Evolutionary conservation across 495 filamentous ascomycete genomes (phyloP).

Genomic region (Echria macrotheca): DNA sequence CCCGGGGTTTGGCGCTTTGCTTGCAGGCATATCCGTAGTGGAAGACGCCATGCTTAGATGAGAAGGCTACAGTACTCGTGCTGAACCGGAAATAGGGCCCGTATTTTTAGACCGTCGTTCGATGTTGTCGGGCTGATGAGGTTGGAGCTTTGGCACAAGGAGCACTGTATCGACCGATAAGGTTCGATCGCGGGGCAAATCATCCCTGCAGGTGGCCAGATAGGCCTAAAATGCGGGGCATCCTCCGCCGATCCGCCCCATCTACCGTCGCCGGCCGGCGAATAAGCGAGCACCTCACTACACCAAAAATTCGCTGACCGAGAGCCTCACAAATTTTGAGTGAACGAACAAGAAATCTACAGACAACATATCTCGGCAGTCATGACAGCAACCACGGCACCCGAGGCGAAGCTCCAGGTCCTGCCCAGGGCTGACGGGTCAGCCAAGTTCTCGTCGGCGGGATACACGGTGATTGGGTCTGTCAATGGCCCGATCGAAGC

Average conservation of each 20-base stretch:
- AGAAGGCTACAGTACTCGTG: too few relatives aligned
- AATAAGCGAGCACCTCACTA: constrained; percentile 1
- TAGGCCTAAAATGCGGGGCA: constrained; percentile 21
- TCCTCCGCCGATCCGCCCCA: constrained; percentile 17
- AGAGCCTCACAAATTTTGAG: constrained; percentile 3
- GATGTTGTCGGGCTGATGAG: not conserved
- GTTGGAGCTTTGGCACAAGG: too few relatives aligned
- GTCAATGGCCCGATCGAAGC: constrained; percentile 95
- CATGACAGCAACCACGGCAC: constrained; percentile 41
- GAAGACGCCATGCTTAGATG: constrained; percentile 14
- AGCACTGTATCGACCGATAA: constrained; percentile 9
- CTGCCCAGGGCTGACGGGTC: constrained; percentile 81
- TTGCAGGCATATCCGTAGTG: constrained; percentile 1
- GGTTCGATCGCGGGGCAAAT: constrained; percentile 1
- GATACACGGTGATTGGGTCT: constrained; percentile 74
- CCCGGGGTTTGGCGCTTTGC: constrained; percentile 11
- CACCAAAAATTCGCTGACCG: constrained; percentile 2
- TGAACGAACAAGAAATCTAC: too few relatives aligned
- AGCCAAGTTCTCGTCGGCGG: constrained; percentile 70
- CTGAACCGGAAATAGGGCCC: too few relatives aligned
- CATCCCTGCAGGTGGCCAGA: constrained; percentile 4
- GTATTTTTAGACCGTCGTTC: constrained; percentile 4
- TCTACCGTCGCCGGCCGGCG: not conserved
- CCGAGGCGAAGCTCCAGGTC: constrained; percentile 47
- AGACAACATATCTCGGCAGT: too few relatives aligned